These are phyloP conservation scores for Biscogniauxia sp. DNA, from an alignment of 2,329 filamentous ascomycete species.

Conservation along the genomic window DNA sequence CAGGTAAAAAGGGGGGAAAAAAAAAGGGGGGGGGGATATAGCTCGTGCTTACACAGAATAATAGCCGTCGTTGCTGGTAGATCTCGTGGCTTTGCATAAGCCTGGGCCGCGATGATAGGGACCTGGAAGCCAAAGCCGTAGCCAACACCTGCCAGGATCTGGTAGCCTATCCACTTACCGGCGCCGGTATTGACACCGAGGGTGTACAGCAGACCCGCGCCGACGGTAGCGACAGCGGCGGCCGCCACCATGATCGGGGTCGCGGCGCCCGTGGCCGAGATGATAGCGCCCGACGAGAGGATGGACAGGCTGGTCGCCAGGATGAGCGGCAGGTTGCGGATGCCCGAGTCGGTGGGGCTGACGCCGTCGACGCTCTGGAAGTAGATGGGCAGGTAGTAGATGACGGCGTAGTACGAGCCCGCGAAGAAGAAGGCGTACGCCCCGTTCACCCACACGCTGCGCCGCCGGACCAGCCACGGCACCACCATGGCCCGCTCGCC, in stretches of 20 bases:
- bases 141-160: conserved; percentile 54
- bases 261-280: conserved; percentile 42
- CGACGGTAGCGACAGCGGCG: conserved; percentile 41
- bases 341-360: conserved; percentile 51
- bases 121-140: conserved; percentile 49
- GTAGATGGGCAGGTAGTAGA: conserved; percentile 41
- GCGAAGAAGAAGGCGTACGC: conserved; percentile 36
- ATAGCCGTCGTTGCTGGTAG: too few relatives aligned
- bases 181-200: conserved; percentile 46
- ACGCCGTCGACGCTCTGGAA: conserved; percentile 54
- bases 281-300: conserved; percentile 39
- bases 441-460: conserved; percentile 32
- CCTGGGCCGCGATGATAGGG: too few relatives aligned
- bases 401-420: conserved; percentile 28
- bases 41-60: too few relatives aligned
- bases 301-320: conserved; percentile 50
- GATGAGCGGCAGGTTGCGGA: conserved; percentile 53
- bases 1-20: too few relatives aligned
- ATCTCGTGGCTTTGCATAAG: too few relatives aligned
- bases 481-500: conserved; percentile 40
- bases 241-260: conserved; percentile 40
- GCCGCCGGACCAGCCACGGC: conserved; percentile 37
- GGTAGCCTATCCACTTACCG: conserved; percentile 56
- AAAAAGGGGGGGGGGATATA: too few relatives aligned
- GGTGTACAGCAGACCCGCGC: conserved; percentile 54